These are phyloP conservation scores for California macrophylla DNA, from an alignment of 441 rosid species.

Conservation along the genomic window DNA sequence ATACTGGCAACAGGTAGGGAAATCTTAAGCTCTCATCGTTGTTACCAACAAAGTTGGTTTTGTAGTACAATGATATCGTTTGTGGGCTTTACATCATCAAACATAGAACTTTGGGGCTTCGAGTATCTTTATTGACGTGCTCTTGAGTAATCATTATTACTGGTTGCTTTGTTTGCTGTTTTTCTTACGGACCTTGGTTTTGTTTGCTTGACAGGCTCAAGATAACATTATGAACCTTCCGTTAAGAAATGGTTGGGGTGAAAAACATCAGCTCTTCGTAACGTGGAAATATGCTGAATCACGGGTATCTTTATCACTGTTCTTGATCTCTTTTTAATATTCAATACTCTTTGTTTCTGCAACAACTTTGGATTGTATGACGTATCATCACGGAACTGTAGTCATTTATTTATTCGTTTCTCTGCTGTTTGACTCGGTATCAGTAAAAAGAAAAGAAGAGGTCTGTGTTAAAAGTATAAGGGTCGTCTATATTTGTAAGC, in stretches of 20 bases:
- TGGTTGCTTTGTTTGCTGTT: not conserved
- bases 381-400: too few species aligned
- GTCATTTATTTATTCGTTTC: too few species aligned
- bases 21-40: not conserved
- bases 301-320: slow-evolving; percentile 40
- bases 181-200: slow-evolving; percentile 19
- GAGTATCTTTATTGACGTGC: too few species aligned
- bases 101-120: not conserved
- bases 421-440: too few species aligned
- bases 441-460: too few species aligned
- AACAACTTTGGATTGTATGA: too few species aligned
- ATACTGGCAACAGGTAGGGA: slow-evolving; percentile 93
- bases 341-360: not conserved
- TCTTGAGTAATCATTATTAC: not conserved
- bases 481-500: too few species aligned
- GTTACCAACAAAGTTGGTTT: not conserved
- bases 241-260: slow-evolving; percentile 93
- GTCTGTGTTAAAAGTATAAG: too few species aligned
- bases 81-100: not conserved
- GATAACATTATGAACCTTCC: slow-evolving; percentile 78
- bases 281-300: slow-evolving; percentile 89
- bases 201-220: slow-evolving; percentile 29
- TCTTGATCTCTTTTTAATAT: not conserved
- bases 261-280: slow-evolving; percentile 71
- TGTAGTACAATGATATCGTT: not conserved